Evolutionary conservation across 768 basidiomycete species (phyloP), one percentile per base, ranked within the genome.

Genomic region (Termitomyces eurrhizus): DNA sequence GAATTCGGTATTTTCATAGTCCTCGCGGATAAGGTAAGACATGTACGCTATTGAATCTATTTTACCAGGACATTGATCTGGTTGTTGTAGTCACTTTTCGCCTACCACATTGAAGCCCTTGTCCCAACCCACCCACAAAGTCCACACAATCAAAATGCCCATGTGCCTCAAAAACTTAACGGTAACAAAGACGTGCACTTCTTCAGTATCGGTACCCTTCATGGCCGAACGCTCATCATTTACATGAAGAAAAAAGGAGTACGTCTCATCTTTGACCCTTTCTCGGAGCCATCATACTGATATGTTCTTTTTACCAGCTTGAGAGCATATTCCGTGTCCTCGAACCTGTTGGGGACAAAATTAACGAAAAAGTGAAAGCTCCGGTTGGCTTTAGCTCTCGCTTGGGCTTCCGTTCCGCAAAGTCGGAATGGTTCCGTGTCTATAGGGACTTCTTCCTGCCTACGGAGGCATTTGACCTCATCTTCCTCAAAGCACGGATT

Each of bases 1-100:
- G 92, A 96, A 64, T 98, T 97, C 72, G 92, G 94, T 16, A 94
- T 98, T 65, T 95, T 99, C 80, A 82, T 98, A 32, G 96, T 98
- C 5, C 77, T 98, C 12, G 93, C 95, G 8, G 94, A 97, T 74
- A 95, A 95, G 80, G 92, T 86, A 56, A 39, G 57, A 89, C 85
- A 52, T 41, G 61, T 65, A 7, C 11, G 26, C 29, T 16, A 32
- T n/a, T 14, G 51, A 13, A 13, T 57, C 12, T 14, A 16, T 21
- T 14, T 35, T 26, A 0, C 9, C 26, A 18, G 45, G 29, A 18
- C 18, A 29, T 48, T 59, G 26, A 45, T 57, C 16, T 59, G 39
- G 29, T 21, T 44, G 35, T 46, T 52, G 32, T 64, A 93, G 88
- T 88, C 89, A 0, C 77, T 98, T 2, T 93, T 97, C 62, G 95